Percentiles rank a stretch among this genome's conserved stretches.
Evolutionary conservation across 1,284 basidiomycete species (phyloP).

Genomic region (Microbotryomycetes sp.): DNA sequence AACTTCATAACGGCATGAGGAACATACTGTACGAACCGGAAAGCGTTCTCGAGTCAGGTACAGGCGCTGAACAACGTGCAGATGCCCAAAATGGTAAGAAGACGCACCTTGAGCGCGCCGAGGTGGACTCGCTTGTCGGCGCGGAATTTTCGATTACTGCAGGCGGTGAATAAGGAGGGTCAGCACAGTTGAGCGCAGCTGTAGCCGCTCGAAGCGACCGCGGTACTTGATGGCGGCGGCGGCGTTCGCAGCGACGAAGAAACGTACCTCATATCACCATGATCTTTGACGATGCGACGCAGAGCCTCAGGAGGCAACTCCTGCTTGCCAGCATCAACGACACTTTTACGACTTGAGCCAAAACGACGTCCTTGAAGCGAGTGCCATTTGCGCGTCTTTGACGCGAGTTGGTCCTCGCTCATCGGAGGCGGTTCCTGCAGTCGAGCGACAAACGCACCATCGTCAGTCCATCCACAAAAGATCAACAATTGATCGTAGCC

Average conservation of each 20-base stretch:
- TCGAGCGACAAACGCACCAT: too few species aligned
- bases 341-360: conserved; percentile 79
- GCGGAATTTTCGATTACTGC: conserved; percentile 58
- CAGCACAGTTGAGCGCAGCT: background rate
- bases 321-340: conserved; percentile 88
- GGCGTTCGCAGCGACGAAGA: background rate
- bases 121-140: conserved; percentile 82
- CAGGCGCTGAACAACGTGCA: background rate
- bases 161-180: conserved; percentile 14
- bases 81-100: background rate
- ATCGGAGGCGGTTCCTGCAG: conserved; percentile 46
- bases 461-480: too few species aligned
- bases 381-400: conserved; percentile 88
- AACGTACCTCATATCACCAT: conserved; percentile 86
- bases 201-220: conserved; percentile 51
- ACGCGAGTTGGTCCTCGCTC: conserved; percentile 66
- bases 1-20: conserved; percentile 99
- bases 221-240: conserved; percentile 3
- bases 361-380: conserved; percentile 88
- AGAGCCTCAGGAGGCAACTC: conserved; percentile 71
- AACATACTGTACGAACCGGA: conserved; percentile 48
- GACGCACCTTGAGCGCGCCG: conserved; percentile 31
- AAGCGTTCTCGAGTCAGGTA: too few species aligned
- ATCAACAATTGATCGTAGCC: too few species aligned
- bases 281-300: conserved; percentile 94